Conservation (phyloP, 108 stramenopile species). For the Chaetoceros tenuissimus region DNA sequence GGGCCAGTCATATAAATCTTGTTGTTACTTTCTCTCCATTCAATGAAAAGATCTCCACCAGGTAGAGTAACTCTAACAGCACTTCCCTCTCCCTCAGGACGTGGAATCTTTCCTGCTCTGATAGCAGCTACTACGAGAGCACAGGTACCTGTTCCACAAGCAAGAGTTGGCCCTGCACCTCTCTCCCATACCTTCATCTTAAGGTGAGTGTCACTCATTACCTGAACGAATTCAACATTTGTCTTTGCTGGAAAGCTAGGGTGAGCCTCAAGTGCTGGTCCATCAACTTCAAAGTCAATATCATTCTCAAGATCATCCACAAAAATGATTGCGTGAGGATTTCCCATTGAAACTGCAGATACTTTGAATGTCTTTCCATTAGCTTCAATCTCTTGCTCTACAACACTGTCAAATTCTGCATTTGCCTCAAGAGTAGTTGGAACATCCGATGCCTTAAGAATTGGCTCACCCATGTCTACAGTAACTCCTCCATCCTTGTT, state of each 20-base stretch:
- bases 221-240: constrained; percentile 97
- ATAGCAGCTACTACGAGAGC: constrained; percentile 91
- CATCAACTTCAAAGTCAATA: constrained; percentile 80
- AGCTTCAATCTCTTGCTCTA: constrained; percentile 76
- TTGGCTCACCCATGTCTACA: constrained; percentile 95
- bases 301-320: constrained; percentile 85
- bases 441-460: constrained; percentile 71
- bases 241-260: constrained; percentile 86
- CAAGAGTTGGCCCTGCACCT: constrained; percentile 94
- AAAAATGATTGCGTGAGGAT: constrained; percentile 94
- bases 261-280: constrained; percentile 86
- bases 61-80: constrained; percentile 76
- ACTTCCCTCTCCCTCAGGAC: constrained; percentile 31
- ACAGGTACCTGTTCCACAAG: constrained; percentile 97
- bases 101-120: constrained; percentile 77
- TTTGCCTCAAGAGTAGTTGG: constrained; percentile 84
- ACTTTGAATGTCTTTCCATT: constrained; percentile 86
- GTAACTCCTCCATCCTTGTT: constrained; percentile 77
- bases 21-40: constrained; percentile 85
- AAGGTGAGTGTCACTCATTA: constrained; percentile 68
- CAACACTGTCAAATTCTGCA: constrained; percentile 62
- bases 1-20: constrained; percentile 92
- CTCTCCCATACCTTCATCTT: constrained; percentile 98
- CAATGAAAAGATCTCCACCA: constrained; percentile 86
- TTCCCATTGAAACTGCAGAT: constrained; percentile 92